These are phyloP conservation scores for Bipolaris sorokiniana DNA, from an alignment of 2,329 filamentous ascomycete genomes.

Conservation along the genomic window DNA sequence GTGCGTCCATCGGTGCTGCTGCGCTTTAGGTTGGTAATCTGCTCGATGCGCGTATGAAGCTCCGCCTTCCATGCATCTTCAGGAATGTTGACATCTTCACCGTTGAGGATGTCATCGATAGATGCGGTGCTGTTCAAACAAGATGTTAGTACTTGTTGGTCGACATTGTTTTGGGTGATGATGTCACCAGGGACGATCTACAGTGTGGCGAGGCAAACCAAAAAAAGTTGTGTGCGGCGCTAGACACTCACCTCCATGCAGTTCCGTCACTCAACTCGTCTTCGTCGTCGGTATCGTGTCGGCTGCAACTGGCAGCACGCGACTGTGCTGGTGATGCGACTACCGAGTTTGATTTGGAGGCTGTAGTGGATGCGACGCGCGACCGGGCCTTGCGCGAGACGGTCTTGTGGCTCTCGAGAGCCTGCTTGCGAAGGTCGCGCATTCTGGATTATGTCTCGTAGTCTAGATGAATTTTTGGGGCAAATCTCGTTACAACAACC, in stretches of 20 bases:
- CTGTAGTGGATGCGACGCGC: slow-evolving; percentile 61
- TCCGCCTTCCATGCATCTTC: slow-evolving; percentile 65
- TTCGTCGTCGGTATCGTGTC: slow-evolving; percentile 69
- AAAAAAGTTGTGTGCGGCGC: slow-evolving; percentile 9
- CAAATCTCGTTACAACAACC: background rate
- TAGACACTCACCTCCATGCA: slow-evolving; percentile 59
- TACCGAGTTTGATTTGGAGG: slow-evolving; percentile 65
- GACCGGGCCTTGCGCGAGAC: slow-evolving; percentile 71
- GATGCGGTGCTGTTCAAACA: slow-evolving; percentile 60
- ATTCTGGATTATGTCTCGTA: slow-evolving; percentile 49
- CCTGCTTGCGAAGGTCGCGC: slow-evolving; percentile 70
- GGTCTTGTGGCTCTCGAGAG: slow-evolving; percentile 75
- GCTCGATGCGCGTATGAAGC: slow-evolving; percentile 70
- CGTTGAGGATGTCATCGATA: slow-evolving; percentile 67
- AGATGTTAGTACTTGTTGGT: slow-evolving; percentile 31
- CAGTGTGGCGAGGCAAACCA: slow-evolving; percentile 5
- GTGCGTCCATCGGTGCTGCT: slow-evolving; percentile 76
- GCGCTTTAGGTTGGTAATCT: slow-evolving; percentile 78
- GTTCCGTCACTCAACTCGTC: slow-evolving; percentile 67
- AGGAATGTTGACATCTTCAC: slow-evolving; percentile 58
- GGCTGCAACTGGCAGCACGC: slow-evolving; percentile 57
- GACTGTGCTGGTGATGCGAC: slow-evolving; percentile 65
- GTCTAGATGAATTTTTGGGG: background rate
- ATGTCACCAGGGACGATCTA: slow-evolving; percentile 28
- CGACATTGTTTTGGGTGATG: slow-evolving; percentile 21